A percentile compares a stretch with the other conserved stretches of the same genome.
These are phyloP conservation scores for Geotrichum citri-aurantii DNA, from an alignment of 1,139 yeast genomes.

Conservation along the genomic window DNA sequence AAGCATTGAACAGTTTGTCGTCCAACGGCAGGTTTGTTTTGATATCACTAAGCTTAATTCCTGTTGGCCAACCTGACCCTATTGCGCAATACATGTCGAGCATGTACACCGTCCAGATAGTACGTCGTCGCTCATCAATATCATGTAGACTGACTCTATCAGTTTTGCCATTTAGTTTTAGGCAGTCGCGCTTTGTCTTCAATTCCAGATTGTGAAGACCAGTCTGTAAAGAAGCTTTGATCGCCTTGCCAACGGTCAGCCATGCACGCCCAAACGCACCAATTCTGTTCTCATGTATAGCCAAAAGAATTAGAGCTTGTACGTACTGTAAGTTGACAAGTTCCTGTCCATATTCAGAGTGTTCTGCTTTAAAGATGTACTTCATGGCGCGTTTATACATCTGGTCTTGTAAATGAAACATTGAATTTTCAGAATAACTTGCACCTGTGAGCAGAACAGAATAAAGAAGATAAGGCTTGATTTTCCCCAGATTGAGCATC, in stretches of 20 bases:
- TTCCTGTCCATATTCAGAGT: slow-evolving; percentile 22
- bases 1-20: slow-evolving; percentile 22
- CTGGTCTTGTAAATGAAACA: slow-evolving; percentile 20
- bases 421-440: slow-evolving; percentile 20
- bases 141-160: slow-evolving; percentile 21
- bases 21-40: slow-evolving; percentile 28
- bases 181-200: neutral
- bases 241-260: slow-evolving; percentile 31
- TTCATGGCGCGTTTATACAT: slow-evolving; percentile 28
- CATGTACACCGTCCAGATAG: slow-evolving; percentile 30
- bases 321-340: slow-evolving; percentile 24
- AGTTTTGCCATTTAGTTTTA: neutral
- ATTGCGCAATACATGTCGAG: slow-evolving; percentile 29
- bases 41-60: slow-evolving; percentile 24
- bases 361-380: slow-evolving; percentile 23
- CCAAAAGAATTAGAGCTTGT: slow-evolving; percentile 28
- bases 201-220: slow-evolving; percentile 26
- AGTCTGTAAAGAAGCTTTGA: slow-evolving; percentile 27
- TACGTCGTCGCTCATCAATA: slow-evolving; percentile 29
- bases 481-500: slow-evolving; percentile 16
- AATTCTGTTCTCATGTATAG: slow-evolving; percentile 27
- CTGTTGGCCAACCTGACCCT: slow-evolving; percentile 31
- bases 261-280: slow-evolving; percentile 32
- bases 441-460: slow-evolving; percentile 31
- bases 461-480: slow-evolving; percentile 30